Percentiles rank a stretch among this genome's conserved stretches.
These are phyloP conservation scores for Tieghemiomyces parasiticus DNA, from an alignment of 192 early-diverging fungal genomes.

Conservation along the genomic window DNA sequence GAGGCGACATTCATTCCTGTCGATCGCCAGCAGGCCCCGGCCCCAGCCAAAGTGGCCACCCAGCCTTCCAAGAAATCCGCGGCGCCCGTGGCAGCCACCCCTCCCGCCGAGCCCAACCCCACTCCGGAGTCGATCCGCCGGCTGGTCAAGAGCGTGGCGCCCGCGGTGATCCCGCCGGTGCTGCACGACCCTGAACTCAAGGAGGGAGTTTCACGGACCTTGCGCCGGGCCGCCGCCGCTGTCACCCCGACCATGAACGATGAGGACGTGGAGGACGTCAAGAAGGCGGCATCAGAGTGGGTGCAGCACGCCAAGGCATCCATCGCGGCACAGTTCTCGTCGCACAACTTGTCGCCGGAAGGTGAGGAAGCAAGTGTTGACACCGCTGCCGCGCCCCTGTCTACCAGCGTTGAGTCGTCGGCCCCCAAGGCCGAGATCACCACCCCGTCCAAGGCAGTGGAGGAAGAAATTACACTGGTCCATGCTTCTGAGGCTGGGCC, in stretches of 20 bases:
- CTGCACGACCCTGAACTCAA: not conserved
- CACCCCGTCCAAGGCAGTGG: no score
- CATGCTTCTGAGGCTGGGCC: no score
- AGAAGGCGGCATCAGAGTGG: constrained; percentile 8
- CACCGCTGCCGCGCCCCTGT: no score
- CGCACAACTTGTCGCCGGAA: not conserved
- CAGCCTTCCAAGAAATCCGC: no score
- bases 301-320: constrained; percentile 2
- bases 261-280: constrained; percentile 6
- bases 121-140: not conserved
- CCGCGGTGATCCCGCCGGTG: not conserved
- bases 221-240: not conserved
- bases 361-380: no score
- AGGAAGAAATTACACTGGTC: no score
- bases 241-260: not conserved
- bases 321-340: not conserved
- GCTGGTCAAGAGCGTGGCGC: not conserved
- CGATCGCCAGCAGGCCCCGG: no score
- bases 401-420: no score
- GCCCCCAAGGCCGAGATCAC: no score
- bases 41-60: no score
- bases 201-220: not conserved
- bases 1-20: no score
- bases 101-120: not conserved
- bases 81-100: no score